Evolutionary conservation across 2,329 filamentous ascomycete species (phyloP).

Genomic region (Talaromyces atroroseus): DNA sequence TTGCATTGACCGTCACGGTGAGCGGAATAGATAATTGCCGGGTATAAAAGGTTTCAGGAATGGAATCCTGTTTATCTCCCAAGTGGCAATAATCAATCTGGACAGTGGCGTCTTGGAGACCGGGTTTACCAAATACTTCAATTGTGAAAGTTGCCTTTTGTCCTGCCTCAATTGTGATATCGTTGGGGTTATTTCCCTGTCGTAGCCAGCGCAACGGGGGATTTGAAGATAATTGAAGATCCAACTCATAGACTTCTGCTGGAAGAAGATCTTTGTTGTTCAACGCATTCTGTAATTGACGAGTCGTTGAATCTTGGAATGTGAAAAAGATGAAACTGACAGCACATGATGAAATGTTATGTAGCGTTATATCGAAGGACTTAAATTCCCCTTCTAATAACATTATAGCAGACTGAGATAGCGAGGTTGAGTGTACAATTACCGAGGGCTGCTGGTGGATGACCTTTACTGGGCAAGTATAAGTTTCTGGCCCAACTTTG

Average conservation of each 20-base stretch:
- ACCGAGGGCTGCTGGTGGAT: conserved; percentile 75
- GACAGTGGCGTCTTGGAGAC: conserved; percentile 70
- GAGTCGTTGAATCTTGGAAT: conserved; percentile 82
- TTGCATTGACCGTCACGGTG: conserved; percentile 86
- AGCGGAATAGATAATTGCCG: conserved; percentile 75
- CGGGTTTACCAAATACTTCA: conserved; percentile 80
- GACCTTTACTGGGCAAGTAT: conserved; percentile 58
- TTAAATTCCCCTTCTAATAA: conserved; percentile 83
- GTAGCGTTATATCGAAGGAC: conserved; percentile 69
- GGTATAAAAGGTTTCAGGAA: conserved; percentile 73
- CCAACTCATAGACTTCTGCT: conserved; percentile 78
- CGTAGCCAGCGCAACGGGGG: conserved; percentile 59
- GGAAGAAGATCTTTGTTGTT: conserved; percentile 70
- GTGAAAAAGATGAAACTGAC: conserved; percentile 83
- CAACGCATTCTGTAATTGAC: conserved; percentile 67
- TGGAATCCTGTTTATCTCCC: conserved; percentile 62
- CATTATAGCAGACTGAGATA: conserved; percentile 84
- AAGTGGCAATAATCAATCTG: conserved; percentile 83
- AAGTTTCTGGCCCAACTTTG: conserved; percentile 31
- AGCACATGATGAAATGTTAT: conserved; percentile 69
- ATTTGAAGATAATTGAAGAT: conserved; percentile 69
- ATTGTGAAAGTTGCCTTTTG: conserved; percentile 68
- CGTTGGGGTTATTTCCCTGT: conserved; percentile 42
- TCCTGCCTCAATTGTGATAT: conserved; percentile 60
- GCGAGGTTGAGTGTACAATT: conserved; percentile 66